Percentiles rank a stretch among this genome's conserved stretches.
These are phyloP conservation scores for Azolla pinnata DNA, from an alignment of 75 land plant species.

Conservation along the genomic window DNA sequence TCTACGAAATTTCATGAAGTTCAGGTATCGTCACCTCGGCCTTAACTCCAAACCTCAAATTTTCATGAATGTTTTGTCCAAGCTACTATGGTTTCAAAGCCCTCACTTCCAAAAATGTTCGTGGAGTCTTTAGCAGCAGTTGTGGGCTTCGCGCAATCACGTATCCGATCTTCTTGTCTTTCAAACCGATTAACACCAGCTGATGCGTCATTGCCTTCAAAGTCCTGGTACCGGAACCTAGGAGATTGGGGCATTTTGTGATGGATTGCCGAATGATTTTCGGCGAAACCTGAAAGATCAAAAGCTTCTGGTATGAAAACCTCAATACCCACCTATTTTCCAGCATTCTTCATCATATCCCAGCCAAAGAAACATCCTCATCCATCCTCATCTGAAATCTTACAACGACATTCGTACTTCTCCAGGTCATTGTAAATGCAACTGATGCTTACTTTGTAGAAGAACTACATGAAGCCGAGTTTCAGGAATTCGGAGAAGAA, in stretches of 20 bases:
- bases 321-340: too few species aligned
- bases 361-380: too few species aligned
- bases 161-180: conserved; percentile 41
- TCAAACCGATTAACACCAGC: conserved; percentile 38
- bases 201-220: conserved; percentile 43
- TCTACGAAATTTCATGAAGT: too few species aligned
- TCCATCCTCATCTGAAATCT: too few species aligned
- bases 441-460: too few species aligned
- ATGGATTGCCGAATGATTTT: conserved; percentile 37
- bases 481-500: too few species aligned
- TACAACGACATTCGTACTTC: too few species aligned
- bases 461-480: too few species aligned
- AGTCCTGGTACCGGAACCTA: conserved; percentile 56
- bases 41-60: neutral
- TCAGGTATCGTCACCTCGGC: too few species aligned
- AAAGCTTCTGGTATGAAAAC: neutral
- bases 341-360: too few species aligned
- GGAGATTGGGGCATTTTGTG: conserved; percentile 64
- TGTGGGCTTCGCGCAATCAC: conserved; percentile 63
- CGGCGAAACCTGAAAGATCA: conserved; percentile 47
- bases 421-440: too few species aligned
- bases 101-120: conserved; percentile 51
- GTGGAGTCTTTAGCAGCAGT: conserved; percentile 45
- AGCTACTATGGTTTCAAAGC: neutral
- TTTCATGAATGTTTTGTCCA: neutral